phyloP scores from a whole-genome alignment of 1,284 basidiomycete species.

The Blastosporella zonata region DNA sequence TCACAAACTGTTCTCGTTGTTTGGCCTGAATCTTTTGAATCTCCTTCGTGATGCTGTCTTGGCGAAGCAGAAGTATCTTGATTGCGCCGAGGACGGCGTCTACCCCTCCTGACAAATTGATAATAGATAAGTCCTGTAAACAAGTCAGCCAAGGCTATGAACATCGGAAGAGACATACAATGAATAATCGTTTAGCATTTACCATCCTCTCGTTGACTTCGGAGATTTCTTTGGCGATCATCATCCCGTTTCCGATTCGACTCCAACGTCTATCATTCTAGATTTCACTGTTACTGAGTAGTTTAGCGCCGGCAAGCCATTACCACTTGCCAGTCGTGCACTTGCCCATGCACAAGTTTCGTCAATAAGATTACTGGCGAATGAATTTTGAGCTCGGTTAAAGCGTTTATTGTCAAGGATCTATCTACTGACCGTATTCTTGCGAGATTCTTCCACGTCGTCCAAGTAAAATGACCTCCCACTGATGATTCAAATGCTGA shows the following conservation, averaged over 20 bases:
- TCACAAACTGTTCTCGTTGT: not conserved
- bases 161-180: not conserved
- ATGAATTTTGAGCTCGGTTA: not conserved
- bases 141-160: not conserved
- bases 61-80: not conserved
- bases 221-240: not conserved
- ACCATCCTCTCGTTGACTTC: not conserved
- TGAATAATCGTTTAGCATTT: not conserved
- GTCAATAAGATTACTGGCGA: conserved; percentile 13
- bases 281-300: not conserved
- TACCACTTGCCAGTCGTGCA: conserved; percentile 11
- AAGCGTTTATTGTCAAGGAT: too few species aligned
- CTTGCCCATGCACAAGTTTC: conserved; percentile 18
- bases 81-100: not conserved
- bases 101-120: not conserved
- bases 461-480: not conserved
- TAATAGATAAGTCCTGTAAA: not conserved
- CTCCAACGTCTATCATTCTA: not conserved
- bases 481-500: not conserved
- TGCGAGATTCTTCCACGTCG: conserved; percentile 10
- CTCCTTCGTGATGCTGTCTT: not conserved
- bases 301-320: not conserved
- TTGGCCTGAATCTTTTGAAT: not conserved
- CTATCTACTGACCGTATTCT: conserved; percentile 15
- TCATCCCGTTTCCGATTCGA: not conserved